Percentiles rank a stretch among this genome's conserved stretches.
These are phyloP conservation scores for Camellia oleifera DNA, from an alignment of 179 eudicot species.

Conservation along the genomic window DNA sequence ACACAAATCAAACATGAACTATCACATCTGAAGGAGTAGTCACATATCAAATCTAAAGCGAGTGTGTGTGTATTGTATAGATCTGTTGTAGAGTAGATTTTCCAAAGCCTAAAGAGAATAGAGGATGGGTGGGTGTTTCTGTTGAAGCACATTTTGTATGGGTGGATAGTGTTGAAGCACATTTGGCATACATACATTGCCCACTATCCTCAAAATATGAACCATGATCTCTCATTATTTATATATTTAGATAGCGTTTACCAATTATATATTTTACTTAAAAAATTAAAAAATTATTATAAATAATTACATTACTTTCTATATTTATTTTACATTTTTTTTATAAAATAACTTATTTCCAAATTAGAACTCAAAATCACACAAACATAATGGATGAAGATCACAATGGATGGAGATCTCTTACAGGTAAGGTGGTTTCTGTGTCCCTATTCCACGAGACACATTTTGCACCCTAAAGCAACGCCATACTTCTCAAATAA, in stretches of 20 bases:
- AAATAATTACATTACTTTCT: too few species aligned
- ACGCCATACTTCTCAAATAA: constrained; percentile 10
- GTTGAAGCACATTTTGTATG: constrained; percentile 19
- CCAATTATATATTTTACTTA: too few species aligned
- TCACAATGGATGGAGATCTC: constrained; percentile 11
- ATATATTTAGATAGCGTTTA: neutral
- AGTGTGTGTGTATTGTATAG: neutral
- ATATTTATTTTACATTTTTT: too few species aligned
- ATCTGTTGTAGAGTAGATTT: neutral
- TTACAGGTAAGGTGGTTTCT: constrained; percentile 19
- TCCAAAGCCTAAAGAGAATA: neutral
- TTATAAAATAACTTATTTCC: too few species aligned
- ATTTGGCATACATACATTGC: neutral
- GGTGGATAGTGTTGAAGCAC: constrained; percentile 29
- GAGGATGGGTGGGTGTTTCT: constrained; percentile 24
- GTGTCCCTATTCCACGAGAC: constrained; percentile 29
- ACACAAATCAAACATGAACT: neutral
- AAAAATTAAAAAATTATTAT: too few species aligned
- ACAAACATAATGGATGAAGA: neutral
- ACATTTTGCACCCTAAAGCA: constrained; percentile 29
- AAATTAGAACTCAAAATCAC: too few species aligned
- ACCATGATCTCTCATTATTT: neutral
- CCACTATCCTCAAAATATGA: constrained; percentile 17
- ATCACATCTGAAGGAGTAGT: neutral
- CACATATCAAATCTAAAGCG: neutral